phyloP scores from a whole-genome alignment of 2,329 filamentous ascomycete species.

The Corniculantispora saksenae region DNA sequence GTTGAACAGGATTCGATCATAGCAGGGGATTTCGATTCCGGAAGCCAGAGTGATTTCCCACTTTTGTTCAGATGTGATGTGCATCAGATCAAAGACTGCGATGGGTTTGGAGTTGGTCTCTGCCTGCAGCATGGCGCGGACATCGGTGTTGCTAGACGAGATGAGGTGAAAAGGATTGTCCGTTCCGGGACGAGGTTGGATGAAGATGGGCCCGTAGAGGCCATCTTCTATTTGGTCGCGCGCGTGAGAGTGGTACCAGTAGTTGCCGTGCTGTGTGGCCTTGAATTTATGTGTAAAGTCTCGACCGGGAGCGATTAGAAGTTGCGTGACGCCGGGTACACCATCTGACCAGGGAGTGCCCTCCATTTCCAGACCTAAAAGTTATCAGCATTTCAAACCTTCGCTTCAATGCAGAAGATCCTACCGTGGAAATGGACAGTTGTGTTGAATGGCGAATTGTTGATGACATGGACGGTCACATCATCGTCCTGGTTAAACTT shows the following conservation, averaged over 20 bases:
- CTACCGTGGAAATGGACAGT: conserved; percentile 53
- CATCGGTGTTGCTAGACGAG: conserved; percentile 32
- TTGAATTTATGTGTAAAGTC: conserved; percentile 55
- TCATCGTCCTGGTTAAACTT: conserved; percentile 53
- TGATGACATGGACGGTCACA: conserved; percentile 46
- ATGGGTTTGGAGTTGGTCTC: conserved; percentile 49
- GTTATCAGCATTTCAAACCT: not conserved
- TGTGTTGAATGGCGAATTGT: conserved; percentile 48
- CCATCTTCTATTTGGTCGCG: conserved; percentile 61
- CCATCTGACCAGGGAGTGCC: conserved; percentile 62
- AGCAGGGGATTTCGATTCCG: conserved; percentile 54
- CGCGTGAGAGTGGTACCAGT: conserved; percentile 63
- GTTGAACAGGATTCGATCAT: conserved; percentile 63
- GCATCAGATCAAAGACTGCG: conserved; percentile 57
- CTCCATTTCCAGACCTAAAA: conserved; percentile 48
- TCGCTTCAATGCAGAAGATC: not conserved
- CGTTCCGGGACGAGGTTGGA: conserved; percentile 38
- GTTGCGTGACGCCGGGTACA: conserved; percentile 57
- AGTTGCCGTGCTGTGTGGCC: conserved; percentile 58
- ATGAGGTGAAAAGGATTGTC: conserved; percentile 53
- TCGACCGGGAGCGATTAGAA: conserved; percentile 48
- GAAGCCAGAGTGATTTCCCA: conserved; percentile 45
- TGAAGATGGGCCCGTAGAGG: conserved; percentile 56
- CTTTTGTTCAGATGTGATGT: conserved; percentile 51
- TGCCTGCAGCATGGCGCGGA: conserved; percentile 49